A percentile compares a stretch with the other conserved stretches of the same genome.
phyloP scores from a whole-genome alignment of 371 early-diverging fungal species.

The Furculomyces boomerangus region DNA sequence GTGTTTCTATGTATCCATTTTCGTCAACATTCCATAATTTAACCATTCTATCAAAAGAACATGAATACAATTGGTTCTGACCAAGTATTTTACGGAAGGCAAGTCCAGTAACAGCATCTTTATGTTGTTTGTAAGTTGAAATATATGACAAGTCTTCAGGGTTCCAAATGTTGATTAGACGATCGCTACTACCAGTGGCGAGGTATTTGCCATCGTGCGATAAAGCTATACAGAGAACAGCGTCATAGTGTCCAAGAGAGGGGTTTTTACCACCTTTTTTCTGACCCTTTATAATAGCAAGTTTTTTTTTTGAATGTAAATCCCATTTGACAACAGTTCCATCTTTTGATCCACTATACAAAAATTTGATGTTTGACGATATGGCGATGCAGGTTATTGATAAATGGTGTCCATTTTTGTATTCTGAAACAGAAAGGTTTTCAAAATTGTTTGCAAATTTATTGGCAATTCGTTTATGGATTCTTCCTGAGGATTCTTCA shows the following conservation, averaged over 20 bases:
- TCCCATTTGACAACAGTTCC: slow-evolving; percentile 73
- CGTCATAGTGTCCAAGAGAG: slow-evolving; percentile 55
- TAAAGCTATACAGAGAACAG: slow-evolving; percentile 58
- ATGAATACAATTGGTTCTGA: slow-evolving; percentile 73
- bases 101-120: slow-evolving; percentile 76
- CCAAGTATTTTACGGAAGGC: slow-evolving; percentile 58
- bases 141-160: slow-evolving; percentile 47
- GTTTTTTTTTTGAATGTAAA: slow-evolving; percentile 27
- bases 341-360: slow-evolving; percentile 82
- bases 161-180: slow-evolving; percentile 81
- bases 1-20: slow-evolving; percentile 79
- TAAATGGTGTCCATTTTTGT: slow-evolving; percentile 45
- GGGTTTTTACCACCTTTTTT: slow-evolving; percentile 5
- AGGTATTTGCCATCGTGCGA: slow-evolving; percentile 68
- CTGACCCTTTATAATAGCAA: slow-evolving; percentile 10
- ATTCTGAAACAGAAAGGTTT: slow-evolving; percentile 13
- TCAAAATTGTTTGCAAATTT: slow-evolving; percentile 28
- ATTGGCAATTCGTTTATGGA: slow-evolving; percentile 12
- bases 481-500: slow-evolving; percentile 12
- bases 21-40: slow-evolving; percentile 93
- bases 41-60: slow-evolving; percentile 80
- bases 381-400: slow-evolving; percentile 63
- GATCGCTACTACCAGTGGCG: slow-evolving; percentile 74
- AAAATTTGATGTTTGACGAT: slow-evolving; percentile 37
- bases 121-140: slow-evolving; percentile 70